phyloP scores from a whole-genome alignment of 78 protist genomes.

The Carpediemonas membranifera region DNA sequence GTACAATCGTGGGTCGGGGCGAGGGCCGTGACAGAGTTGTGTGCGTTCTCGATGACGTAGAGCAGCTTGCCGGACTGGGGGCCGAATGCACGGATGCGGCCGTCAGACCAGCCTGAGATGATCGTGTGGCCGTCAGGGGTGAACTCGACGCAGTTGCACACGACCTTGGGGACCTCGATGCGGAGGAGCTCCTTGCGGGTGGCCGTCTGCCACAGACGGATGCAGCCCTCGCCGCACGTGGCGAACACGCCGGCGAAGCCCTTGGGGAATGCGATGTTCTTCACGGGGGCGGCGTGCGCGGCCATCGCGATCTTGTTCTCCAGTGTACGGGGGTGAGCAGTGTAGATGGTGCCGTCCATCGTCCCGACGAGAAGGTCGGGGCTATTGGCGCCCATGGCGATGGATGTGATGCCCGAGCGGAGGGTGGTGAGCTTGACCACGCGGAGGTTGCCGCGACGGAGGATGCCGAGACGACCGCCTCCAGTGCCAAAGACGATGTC shows the following conservation, averaged over 20 bases:
- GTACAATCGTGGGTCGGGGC: slow-evolving; percentile 10
- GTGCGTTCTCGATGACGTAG: slow-evolving; percentile 56
- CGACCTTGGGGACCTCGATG: slow-evolving; percentile 4
- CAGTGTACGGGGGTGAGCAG: background rate
- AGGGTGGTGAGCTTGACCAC: background rate
- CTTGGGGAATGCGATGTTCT: slow-evolving; percentile 44
- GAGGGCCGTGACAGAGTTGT: slow-evolving; percentile 47
- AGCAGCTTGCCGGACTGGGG: slow-evolving; percentile 53
- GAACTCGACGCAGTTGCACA: background rate
- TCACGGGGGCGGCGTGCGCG: slow-evolving; percentile 24
- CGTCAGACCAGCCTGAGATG: slow-evolving; percentile 55
- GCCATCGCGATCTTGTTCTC: slow-evolving; percentile 23
- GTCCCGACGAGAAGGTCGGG: slow-evolving; percentile 18
- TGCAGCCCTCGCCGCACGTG: slow-evolving; percentile 33
- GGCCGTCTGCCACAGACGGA: slow-evolving; percentile 47
- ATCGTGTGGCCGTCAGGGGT: slow-evolving; percentile 1
- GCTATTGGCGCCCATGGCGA: background rate
- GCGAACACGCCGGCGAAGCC: slow-evolving; percentile 47
- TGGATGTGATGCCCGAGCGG: slow-evolving; percentile 23
- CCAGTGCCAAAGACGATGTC: slow-evolving; percentile 44
- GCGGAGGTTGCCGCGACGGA: slow-evolving; percentile 10
- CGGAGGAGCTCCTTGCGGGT: slow-evolving; percentile 45
- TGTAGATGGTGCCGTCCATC: background rate
- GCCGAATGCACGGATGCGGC: slow-evolving; percentile 53
- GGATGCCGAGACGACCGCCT: slow-evolving; percentile 24